These are phyloP conservation scores for Aspergillus sp. DNA, from an alignment of 2,329 filamentous ascomycete genomes.

Conservation along the genomic window DNA sequence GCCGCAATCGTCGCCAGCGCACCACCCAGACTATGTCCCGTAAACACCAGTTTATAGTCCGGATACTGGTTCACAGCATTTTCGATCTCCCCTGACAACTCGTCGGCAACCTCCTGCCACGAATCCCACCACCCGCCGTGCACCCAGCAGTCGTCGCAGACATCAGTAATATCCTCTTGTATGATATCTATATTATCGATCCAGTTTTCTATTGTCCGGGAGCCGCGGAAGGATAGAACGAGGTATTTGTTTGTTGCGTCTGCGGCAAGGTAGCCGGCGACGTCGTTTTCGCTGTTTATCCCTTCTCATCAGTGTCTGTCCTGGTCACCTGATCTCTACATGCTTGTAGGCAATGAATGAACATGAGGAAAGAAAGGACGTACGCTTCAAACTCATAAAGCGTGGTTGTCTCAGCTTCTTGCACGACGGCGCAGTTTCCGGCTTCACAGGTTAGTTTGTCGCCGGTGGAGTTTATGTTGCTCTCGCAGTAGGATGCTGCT, in stretches of 20 bases:
- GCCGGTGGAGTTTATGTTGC: conserved; percentile 41
- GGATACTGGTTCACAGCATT: conserved; percentile 26
- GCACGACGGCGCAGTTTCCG: conserved; percentile 44
- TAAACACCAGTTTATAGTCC: conserved; percentile 38
- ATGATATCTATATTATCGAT: conserved; percentile 27
- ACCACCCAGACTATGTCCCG: conserved; percentile 47
- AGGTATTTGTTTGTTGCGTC: conserved; percentile 38
- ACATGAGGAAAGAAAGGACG: conserved; percentile 7
- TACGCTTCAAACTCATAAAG: conserved; percentile 46
- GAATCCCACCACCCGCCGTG: conserved; percentile 44
- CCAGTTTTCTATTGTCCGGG: conserved; percentile 24
- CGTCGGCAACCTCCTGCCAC: conserved; percentile 34
- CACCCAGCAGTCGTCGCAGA: conserved; percentile 41
- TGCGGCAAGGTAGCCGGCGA: conserved; percentile 42
- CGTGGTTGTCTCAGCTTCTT: conserved; percentile 41
- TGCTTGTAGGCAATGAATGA: too few relatives aligned
- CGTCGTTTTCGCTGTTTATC: conserved; percentile 22
- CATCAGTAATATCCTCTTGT: conserved; percentile 21
- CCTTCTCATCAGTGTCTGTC: conserved; percentile 14
- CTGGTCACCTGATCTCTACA: background rate
- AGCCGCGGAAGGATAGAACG: conserved; percentile 33
- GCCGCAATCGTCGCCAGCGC: conserved; percentile 46
- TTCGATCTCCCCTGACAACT: conserved; percentile 34
- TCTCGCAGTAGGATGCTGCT: conserved; percentile 47
- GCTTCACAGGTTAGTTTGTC: conserved; percentile 39